Base-by-base conservation (phyloP, 2,329 filamentous ascomycete species). In the Penicillium glabrum region DNA sequence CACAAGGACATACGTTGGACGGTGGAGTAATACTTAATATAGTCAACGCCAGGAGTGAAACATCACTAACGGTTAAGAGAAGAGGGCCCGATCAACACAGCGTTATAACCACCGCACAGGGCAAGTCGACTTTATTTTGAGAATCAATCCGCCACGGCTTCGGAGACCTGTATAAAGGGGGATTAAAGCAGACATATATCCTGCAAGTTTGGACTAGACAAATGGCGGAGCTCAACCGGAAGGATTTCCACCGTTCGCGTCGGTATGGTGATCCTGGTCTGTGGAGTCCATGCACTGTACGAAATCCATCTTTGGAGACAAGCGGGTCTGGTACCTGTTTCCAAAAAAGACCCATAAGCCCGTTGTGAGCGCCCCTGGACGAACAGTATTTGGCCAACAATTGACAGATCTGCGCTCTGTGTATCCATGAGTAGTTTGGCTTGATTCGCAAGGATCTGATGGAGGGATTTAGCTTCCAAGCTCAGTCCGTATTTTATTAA, bases 401-500 rank as follows among this genome's bases (percentile, higher is more conserved):
- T 19, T 39, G 35, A 39, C 16, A 39, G 35, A 11, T 39, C 35
- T 39, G 35, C 35, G 35, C 35, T 39, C 10, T 9, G n/a, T 19
- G 5, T 26, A 26, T n/a, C 16, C 35, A 39, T 39, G n/a, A 39
- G n/a, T 9, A 19, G 23, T 29, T 29, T 39, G 27, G 26, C 45
- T 48, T 37, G 35, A 13, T 10, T 37, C n/a, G 16, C 37, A 41
- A 35, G 23, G 21, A 39, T 52, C 41, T 29, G 23, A 9, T 8
- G 14, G 2, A 21, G 48, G 9, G 2, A 39, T 23, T 9, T 44
- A n/a, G 6, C 21, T 43, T 16, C 57, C 64, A 29, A 75, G 52
- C 37, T 67, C 56, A 14, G 46, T 62, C 56, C 72, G 68, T 56
- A 74, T 24, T 29, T 63, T 57, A 39, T 62, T 52, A 24, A 81